phyloP scores from a whole-genome alignment of 805 yeast genomes.

The Lipomyces yamadae region DNA sequence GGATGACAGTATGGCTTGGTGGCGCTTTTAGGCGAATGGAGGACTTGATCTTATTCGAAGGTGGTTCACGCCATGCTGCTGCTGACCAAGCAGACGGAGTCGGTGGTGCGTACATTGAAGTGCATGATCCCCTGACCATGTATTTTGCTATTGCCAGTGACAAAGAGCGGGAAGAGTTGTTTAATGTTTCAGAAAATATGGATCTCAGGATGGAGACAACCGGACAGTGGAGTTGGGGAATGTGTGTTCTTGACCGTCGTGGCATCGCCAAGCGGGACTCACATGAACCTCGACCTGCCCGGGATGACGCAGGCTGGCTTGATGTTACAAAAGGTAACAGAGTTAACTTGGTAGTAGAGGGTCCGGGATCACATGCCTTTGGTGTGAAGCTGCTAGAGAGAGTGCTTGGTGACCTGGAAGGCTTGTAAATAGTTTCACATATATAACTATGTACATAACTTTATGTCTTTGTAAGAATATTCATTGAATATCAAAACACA shows the following conservation, averaged over 20 bases:
- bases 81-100: constrained; percentile 29
- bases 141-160: constrained; percentile 43
- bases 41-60: constrained; percentile 21
- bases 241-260: constrained; percentile 47
- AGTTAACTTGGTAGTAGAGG: constrained; percentile 36
- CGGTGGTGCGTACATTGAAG: constrained; percentile 33
- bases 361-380: constrained; percentile 39
- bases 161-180: constrained; percentile 17
- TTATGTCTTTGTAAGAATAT: not conserved
- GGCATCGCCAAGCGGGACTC: constrained; percentile 39
- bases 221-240: constrained; percentile 50
- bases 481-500: not conserved
- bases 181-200: constrained; percentile 30
- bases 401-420: constrained; percentile 23
- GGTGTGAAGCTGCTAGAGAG: constrained; percentile 36
- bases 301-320: constrained; percentile 41
- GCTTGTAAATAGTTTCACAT: not conserved
- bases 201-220: constrained; percentile 49
- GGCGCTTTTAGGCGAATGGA: constrained; percentile 40
- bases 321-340: constrained; percentile 38
- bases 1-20: constrained; percentile 47
- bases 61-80: constrained; percentile 21
- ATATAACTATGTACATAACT: not conserved
- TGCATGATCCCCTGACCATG: constrained; percentile 51
- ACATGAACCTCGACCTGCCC: constrained; percentile 22